Base-by-base conservation (phyloP, 805 yeast genomes). In the Yamadazyma sp. region DNA sequence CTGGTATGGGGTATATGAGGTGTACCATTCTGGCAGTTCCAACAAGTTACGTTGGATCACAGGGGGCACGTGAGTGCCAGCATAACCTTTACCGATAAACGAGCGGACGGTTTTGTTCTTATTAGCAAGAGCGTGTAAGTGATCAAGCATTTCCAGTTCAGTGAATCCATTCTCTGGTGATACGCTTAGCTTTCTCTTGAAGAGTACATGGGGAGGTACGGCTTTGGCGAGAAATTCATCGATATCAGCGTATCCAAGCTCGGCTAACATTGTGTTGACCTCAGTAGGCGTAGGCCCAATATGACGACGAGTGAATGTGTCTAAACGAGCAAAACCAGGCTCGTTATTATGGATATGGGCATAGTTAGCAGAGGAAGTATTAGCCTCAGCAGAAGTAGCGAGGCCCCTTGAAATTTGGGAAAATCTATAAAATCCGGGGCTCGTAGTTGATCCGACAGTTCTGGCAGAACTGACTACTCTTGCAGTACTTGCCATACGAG, bases 1-100 rank as follows among this genome's bases (percentile, higher is more conserved):
- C 67, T 93, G 99, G 62, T 93, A 93, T 23, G 99, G 99, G 16
- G 99, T 93, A 60, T 93, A 93, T 1, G 97, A 88, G 14, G 99
- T 93, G 71, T 93, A 93, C 99, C 99, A 93, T 57, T 89, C 96
- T 5, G 99, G 99, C 44, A 83, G 79, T 62, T 93, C 99, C 40
- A 93, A 68, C 41, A 93, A 63, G 54, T 93, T 93, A 59, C 99
- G 80, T 68, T 87, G 95, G 50, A 93, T 85, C 23, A 91, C 96
- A 1, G 95, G 84, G 0, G 99, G 99, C 31, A 87, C 69, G 36
- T 77, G 71, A 0, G 98, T 91, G 42, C 95, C 95, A 50, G 87
- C 84, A 63, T 91, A 93, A 27, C 99, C 99, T 59, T 86, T 85
- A 45, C 99, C 99, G 42, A 93, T 91, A 50, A 81, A 82, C 27